Conservation (phyloP, 2,329 filamentous ascomycete species). For the Neoarthrinium moseri region DNA sequence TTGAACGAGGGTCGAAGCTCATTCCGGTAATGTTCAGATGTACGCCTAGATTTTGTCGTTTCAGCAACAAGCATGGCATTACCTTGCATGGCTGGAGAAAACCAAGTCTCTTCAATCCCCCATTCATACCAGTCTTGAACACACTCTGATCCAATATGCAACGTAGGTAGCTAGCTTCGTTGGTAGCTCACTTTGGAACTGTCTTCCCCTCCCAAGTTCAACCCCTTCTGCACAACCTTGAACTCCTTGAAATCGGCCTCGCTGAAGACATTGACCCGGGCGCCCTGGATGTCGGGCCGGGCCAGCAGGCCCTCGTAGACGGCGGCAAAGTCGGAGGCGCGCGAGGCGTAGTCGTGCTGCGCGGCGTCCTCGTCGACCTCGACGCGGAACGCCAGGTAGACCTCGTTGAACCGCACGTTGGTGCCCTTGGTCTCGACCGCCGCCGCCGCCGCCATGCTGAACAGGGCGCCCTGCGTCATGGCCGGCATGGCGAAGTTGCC, state of each 20-base stretch:
- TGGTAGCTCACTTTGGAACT: no score
- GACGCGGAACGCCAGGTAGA: constrained; percentile 31
- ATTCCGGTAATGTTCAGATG: no score
- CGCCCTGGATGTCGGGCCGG: constrained; percentile 12
- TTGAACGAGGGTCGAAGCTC: no score
- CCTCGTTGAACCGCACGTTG: constrained; percentile 37
- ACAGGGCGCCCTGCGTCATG: constrained; percentile 35
- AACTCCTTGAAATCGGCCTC: constrained; percentile 8
- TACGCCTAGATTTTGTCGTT: no score
- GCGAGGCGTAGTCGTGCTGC: constrained; percentile 10
- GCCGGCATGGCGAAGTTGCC: constrained; percentile 20
- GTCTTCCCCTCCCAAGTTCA: no score
- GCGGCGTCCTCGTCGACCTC: constrained; percentile 21
- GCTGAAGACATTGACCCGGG: constrained; percentile 12
- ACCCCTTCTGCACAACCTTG: not conserved
- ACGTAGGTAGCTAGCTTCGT: no score
- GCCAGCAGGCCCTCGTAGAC: constrained; percentile 17
- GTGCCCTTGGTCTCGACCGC: constrained; percentile 25
- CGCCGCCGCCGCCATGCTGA: constrained; percentile 29
- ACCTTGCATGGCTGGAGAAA: no score
- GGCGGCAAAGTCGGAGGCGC: constrained; percentile 18
- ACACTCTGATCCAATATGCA: no score
- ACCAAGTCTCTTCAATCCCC: no score
- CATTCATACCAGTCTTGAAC: no score
- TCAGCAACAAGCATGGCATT: no score